Evolutionary conservation across 2,329 filamentous ascomycete genomes (phyloP).

Genomic region (Botrytis pseudocinerea): DNA sequence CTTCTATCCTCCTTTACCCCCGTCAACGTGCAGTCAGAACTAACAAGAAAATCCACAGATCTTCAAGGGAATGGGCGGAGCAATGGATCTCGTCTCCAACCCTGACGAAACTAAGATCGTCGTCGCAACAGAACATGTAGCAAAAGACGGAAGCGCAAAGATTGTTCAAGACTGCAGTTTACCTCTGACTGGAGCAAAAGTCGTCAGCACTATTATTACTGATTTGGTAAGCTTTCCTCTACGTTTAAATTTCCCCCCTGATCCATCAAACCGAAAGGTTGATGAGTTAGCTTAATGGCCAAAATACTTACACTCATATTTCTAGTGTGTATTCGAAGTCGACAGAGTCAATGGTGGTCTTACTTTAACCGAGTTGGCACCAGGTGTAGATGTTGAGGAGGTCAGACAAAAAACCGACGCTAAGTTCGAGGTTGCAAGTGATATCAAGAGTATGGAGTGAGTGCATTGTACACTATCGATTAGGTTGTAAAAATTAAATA

Average conservation of each 20-base stretch:
- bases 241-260: too few species aligned
- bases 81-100: conserved; percentile 72
- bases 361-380: conserved; percentile 69
- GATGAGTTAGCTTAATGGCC: too few species aligned
- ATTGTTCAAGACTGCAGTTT: conserved; percentile 64
- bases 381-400: conserved; percentile 67
- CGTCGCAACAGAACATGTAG: conserved; percentile 67
- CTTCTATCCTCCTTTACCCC: background rate
- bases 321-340: conserved; percentile 69
- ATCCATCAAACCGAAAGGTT: background rate
- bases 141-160: conserved; percentile 67
- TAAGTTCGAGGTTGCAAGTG: conserved; percentile 61
- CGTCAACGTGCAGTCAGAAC: background rate
- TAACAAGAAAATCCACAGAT: conserved; percentile 35
- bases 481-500: too few species aligned
- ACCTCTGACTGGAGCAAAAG: conserved; percentile 63
- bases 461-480: too few species aligned
- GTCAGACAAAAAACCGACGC: conserved; percentile 70
- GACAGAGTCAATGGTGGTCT: conserved; percentile 61
- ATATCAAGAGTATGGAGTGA: conserved; percentile 51
- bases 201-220: conserved; percentile 71
- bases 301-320: background rate
- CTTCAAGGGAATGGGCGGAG: conserved; percentile 80
- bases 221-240: conserved; percentile 59
- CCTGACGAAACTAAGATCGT: conserved; percentile 71